Conservation (phyloP, 1,284 basidiomycete species). For the Leccinum cinnamomeum region DNA sequence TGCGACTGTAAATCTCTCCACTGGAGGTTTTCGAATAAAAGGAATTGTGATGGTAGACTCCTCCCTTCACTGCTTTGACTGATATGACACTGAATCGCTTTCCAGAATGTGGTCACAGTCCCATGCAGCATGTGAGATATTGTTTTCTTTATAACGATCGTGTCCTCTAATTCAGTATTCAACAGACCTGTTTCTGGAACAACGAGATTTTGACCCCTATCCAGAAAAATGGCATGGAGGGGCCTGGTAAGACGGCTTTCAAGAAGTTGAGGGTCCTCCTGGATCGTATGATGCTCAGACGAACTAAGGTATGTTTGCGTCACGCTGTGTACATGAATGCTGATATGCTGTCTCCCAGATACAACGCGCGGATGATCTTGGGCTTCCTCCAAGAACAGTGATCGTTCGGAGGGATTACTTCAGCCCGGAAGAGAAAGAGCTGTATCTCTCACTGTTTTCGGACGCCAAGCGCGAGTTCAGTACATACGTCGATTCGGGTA, state of each 20-base stretch:
- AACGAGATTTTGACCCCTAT: conserved; percentile 94
- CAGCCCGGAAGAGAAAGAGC: conserved; percentile 94
- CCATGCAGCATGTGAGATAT: conserved; percentile 84
- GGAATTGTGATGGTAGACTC: conserved; percentile 75
- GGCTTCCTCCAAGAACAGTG: conserved; percentile 93
- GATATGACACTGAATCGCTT: not conserved
- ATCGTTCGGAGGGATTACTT: conserved; percentile 91
- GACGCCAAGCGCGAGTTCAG: conserved; percentile 91
- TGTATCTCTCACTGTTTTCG: conserved; percentile 91
- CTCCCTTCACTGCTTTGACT: not conserved
- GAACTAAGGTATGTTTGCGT: conserved; percentile 63
- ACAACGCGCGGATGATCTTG: conserved; percentile 96
- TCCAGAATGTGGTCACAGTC: conserved; percentile 85
- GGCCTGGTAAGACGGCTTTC: conserved; percentile 80
- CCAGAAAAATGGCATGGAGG: conserved; percentile 77
- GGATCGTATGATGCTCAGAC: conserved; percentile 94
- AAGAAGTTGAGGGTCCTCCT: conserved; percentile 89
- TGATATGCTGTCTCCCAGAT: conserved; percentile 61
- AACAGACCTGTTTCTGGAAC: conserved; percentile 85
- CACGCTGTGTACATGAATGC: not conserved
- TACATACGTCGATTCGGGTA: conserved; percentile 90
- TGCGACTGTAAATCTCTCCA: conserved; percentile 89
- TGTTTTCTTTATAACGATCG: not conserved
- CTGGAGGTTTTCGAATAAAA: conserved; percentile 86
- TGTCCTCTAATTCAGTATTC: conserved; percentile 4